A percentile compares a stretch with the other conserved stretches of the same genome.
phyloP scores from a whole-genome alignment of 164 flowering plant species.

The Tinospora cordifolia region DNA sequence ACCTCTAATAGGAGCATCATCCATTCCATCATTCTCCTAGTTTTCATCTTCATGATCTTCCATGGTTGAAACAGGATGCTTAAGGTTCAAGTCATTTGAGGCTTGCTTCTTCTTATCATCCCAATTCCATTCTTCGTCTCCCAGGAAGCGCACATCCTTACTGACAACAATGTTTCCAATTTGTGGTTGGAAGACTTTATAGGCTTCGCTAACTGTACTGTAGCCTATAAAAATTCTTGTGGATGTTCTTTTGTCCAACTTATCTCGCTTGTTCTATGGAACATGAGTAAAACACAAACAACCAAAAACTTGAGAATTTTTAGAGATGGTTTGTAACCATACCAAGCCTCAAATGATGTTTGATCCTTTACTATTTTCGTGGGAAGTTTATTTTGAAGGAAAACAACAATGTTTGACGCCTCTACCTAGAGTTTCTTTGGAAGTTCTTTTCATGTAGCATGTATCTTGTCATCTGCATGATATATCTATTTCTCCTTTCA shows the following conservation, averaged over 20 bases:
- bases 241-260: neutral
- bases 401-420: neutral
- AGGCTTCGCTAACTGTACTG: neutral
- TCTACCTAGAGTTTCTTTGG: slow-evolving; percentile 6
- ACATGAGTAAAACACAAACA: neutral
- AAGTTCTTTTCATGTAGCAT: slow-evolving; percentile 1
- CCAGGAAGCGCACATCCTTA: neutral
- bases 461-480: neutral
- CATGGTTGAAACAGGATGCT: neutral
- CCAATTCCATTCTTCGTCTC: neutral
- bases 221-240: neutral
- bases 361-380: neutral
- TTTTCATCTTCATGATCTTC: neutral
- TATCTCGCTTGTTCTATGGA: slow-evolving; percentile 1
- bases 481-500: neutral
- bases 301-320: neutral
- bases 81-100: neutral
- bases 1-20: neutral
- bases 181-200: neutral
- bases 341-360: slow-evolving; percentile 10
- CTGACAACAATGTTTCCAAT: neutral
- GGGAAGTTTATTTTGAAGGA: neutral
- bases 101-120: too few relatives aligned
- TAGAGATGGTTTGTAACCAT: neutral
- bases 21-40: neutral